Conservation (phyloP, 352 stramenopile species). For the Peronospora destructor region DNA sequence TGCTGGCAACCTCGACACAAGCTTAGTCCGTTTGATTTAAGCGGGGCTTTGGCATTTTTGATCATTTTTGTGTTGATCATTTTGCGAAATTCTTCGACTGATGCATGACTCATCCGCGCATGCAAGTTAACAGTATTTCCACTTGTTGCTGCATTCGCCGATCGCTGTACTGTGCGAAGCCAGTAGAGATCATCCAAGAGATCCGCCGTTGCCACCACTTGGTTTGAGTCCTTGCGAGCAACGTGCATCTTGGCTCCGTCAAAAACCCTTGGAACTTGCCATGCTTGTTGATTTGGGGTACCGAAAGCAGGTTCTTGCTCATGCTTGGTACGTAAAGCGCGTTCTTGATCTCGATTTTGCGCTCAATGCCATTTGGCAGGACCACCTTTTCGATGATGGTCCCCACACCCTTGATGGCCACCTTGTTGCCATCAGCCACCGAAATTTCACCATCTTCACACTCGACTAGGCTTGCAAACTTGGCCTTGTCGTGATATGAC, state of each 20-base stretch:
- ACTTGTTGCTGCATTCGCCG: not conserved
- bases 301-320: too few species aligned
- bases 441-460: not conserved
- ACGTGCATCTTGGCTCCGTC: too few species aligned
- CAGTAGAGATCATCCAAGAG: too few species aligned
- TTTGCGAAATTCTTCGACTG: not conserved
- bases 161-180: too few species aligned
- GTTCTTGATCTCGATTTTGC: conserved; percentile 10
- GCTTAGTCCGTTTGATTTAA: not conserved
- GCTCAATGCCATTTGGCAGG: conserved; percentile 8
- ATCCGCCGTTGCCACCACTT: too few species aligned
- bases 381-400: conserved; percentile 3
- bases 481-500: not conserved
- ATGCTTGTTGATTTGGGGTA: too few species aligned
- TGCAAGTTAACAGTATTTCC: not conserved
- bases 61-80: not conserved
- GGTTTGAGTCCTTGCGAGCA: too few species aligned
- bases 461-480: not conserved
- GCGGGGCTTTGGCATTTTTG: not conserved
- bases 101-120: not conserved
- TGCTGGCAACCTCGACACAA: not conserved
- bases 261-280: too few species aligned
- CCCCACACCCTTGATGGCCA: conserved; percentile 3
- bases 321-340: conserved; percentile 13
- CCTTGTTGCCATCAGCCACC: conserved; percentile 4